phyloP scores from a whole-genome alignment of 805 yeast species.

The Metschnikowia lachancei region DNA sequence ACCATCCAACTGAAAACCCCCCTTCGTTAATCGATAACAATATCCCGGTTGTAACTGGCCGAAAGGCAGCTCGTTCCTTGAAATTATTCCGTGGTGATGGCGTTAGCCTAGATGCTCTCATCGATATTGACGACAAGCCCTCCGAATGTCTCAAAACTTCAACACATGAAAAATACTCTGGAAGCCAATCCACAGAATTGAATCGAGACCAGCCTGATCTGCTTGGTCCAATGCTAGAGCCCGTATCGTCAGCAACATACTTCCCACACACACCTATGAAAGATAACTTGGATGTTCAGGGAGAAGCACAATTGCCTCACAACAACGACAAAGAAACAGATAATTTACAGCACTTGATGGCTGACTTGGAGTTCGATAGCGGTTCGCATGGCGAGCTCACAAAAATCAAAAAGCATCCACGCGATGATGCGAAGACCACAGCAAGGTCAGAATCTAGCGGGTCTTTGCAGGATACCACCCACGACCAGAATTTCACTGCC shows the following conservation, averaged over 20 bases:
- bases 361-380: conserved; percentile 49
- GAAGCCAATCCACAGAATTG: conserved; percentile 1
- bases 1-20: conserved; percentile 7
- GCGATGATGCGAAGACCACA: conserved; percentile 6
- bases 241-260: conserved; percentile 68
- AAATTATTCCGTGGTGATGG: conserved; percentile 46
- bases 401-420: conserved; percentile 21
- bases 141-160: conserved; percentile 7
- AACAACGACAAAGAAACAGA: conserved; percentile 18
- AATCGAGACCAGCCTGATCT: neutral
- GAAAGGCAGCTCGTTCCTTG: conserved; percentile 58
- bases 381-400: conserved; percentile 29
- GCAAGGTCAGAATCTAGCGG: neutral
- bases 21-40: conserved; percentile 13
- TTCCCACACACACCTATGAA: conserved; percentile 57
- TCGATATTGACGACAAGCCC: conserved; percentile 13
- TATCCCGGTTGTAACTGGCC: conserved; percentile 39
- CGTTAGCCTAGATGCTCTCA: conserved; percentile 10
- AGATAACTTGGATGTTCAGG: conserved; percentile 18
- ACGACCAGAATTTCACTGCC: neutral
- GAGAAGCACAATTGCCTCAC: conserved; percentile 5
- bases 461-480: neutral
- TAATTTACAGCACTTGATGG: conserved; percentile 46
- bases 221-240: conserved; percentile 39
- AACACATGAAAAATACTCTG: conserved; percentile 6